These are phyloP conservation scores for Melampsora abietis-canadensis DNA, from an alignment of 1,284 basidiomycete genomes.

Conservation along the genomic window DNA sequence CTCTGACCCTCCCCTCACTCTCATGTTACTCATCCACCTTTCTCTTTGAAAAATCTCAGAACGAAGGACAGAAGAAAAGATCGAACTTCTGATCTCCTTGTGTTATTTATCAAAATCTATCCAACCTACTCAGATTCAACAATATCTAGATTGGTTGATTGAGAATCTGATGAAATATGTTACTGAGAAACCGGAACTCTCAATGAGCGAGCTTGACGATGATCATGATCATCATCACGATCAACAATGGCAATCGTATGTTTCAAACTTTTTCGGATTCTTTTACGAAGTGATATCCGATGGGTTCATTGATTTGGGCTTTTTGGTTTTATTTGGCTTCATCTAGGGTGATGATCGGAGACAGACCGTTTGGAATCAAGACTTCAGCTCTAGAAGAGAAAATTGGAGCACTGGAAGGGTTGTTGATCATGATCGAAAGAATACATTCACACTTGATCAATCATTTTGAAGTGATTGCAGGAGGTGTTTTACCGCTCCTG, in stretches of 20 bases:
- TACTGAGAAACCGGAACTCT: slow-evolving; percentile 25
- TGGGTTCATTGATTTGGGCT: neutral
- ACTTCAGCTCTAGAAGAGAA: slow-evolving; percentile 29
- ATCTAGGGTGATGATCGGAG: slow-evolving; percentile 33
- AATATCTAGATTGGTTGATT: neutral
- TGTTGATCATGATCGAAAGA: slow-evolving; percentile 18
- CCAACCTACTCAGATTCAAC: slow-evolving; percentile 18
- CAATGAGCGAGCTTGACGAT: slow-evolving; percentile 20
- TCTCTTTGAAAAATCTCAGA: neutral
- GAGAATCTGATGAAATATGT: slow-evolving; percentile 19
- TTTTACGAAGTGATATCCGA: neutral
- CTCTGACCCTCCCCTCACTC: neutral
- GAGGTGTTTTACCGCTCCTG: slow-evolving; percentile 28
- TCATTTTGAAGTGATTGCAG: slow-evolving; percentile 35
- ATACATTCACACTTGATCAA: slow-evolving; percentile 25
- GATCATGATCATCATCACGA: slow-evolving; percentile 35
- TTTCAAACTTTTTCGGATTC: neutral
- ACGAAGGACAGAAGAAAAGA: slow-evolving; percentile 8
- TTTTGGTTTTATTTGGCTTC: neutral
- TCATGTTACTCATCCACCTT: neutral
- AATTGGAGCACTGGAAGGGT: slow-evolving; percentile 11
- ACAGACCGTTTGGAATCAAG: slow-evolving; percentile 36
- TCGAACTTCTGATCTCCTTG: slow-evolving; percentile 13
- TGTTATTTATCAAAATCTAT: slow-evolving; percentile 22
- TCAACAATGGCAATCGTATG: slow-evolving; percentile 36